A percentile compares a stretch with the other conserved stretches of the same genome.
phyloP scores from a whole-genome alignment of 179 eudicot species.

The Spergularia azorica region DNA sequence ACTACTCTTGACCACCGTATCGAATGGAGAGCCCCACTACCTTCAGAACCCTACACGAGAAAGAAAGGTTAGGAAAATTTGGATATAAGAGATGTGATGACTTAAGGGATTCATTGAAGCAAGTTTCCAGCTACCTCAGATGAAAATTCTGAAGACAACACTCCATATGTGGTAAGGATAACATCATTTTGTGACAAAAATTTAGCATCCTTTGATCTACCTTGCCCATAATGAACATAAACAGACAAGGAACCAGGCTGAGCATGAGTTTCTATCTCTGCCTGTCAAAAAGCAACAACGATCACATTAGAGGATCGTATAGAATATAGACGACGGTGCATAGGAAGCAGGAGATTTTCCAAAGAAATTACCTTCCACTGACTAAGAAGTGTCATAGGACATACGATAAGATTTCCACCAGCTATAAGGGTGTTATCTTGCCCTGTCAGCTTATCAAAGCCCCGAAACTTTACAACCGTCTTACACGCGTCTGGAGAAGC shows the following conservation, averaged over 20 bases:
- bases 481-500: slow-evolving; percentile 53
- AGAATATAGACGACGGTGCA: not conserved
- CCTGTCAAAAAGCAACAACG: slow-evolving; percentile 45
- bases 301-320: not conserved
- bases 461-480: slow-evolving; percentile 51
- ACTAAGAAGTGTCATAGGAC: slow-evolving; percentile 95
- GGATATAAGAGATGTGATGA: not conserved
- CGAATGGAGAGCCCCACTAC: slow-evolving; percentile 69
- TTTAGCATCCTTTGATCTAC: slow-evolving; percentile 80
- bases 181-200: slow-evolving; percentile 74
- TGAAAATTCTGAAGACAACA: slow-evolving; percentile 83
- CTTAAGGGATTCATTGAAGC: not conserved
- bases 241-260: slow-evolving; percentile 78
- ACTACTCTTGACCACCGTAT: slow-evolving; percentile 92
- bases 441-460: slow-evolving; percentile 60
- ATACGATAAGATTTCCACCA: slow-evolving; percentile 89
- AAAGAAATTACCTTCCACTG: slow-evolving; percentile 85
- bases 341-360: not conserved
- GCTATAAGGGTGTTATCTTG: slow-evolving; percentile 37
- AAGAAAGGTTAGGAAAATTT: slow-evolving; percentile 16
- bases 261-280: slow-evolving; percentile 91
- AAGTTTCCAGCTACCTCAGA: slow-evolving; percentile 53
- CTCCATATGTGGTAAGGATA: slow-evolving; percentile 93
- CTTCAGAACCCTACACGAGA: slow-evolving; percentile 64
- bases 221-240: slow-evolving; percentile 87